phyloP scores from a whole-genome alignment of 2,329 filamentous ascomycete species.

The Cadophora sp. region DNA sequence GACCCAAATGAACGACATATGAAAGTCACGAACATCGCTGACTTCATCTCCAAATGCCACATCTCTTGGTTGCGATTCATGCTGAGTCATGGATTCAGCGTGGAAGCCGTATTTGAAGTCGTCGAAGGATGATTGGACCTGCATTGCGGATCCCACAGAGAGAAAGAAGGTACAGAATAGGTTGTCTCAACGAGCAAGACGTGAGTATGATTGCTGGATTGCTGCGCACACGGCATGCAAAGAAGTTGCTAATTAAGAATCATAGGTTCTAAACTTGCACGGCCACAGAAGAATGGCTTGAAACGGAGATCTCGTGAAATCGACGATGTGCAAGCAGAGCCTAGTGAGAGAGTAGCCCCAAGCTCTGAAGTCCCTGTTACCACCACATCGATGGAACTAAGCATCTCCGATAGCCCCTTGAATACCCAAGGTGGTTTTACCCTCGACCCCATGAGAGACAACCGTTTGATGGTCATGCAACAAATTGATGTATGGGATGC shows the following conservation, averaged over 20 bases:
- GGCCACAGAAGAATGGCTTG: not conserved
- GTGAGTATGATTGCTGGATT: constrained; percentile 24
- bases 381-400: not conserved
- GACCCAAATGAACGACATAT: not conserved
- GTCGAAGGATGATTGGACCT: constrained; percentile 45
- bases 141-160: constrained; percentile 43
- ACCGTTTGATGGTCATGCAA: constrained; percentile 32
- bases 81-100: constrained; percentile 24
- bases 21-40: not conserved
- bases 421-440: not conserved
- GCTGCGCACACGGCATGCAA: no score
- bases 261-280: not conserved
- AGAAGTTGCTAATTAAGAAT: not conserved
- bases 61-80: not conserved
- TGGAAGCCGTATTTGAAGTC: constrained; percentile 35
- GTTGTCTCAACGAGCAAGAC: constrained; percentile 40
- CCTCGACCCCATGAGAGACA: constrained; percentile 29
- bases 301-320: not conserved
- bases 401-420: not conserved
- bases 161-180: constrained; percentile 40
- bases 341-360: not conserved
- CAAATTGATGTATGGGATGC: constrained; percentile 28
- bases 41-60: not conserved
- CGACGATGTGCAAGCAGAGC: not conserved
- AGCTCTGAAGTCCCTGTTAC: not conserved